Evolutionary conservation across 83 land plant species (phyloP).

Genomic region (Picea engelmannii): DNA sequence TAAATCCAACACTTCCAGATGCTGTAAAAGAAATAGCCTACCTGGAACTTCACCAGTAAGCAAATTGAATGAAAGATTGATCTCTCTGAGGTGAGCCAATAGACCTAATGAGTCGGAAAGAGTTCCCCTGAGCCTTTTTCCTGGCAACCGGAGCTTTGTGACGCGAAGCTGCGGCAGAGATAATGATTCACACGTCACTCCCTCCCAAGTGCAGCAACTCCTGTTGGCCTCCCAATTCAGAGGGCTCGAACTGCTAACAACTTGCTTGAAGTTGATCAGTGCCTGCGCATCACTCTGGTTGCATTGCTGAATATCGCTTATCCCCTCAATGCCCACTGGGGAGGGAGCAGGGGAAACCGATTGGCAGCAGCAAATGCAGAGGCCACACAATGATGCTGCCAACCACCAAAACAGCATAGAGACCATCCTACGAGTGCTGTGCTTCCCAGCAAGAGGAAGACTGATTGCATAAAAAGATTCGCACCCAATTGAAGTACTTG

Average conservation of each 20-base stretch:
- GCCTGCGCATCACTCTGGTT: neutral
- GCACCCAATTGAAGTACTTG: too few species aligned
- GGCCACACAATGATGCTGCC: too few species aligned
- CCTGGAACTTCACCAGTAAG: slow-evolving; percentile 28
- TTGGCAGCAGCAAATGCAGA: too few species aligned
- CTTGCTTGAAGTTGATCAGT: neutral
- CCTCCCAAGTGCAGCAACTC: slow-evolving; percentile 30
- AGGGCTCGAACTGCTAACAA: neutral
- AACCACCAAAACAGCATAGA: too few species aligned
- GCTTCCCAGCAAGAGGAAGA: neutral
- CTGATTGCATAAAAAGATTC: too few species aligned
- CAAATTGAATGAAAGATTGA: slow-evolving; percentile 37
- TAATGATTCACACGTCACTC: slow-evolving; percentile 18
- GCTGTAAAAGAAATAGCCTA: slow-evolving; percentile 19
- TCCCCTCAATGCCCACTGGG: too few species aligned
- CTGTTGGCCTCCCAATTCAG: neutral
- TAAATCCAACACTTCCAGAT: slow-evolving; percentile 32
- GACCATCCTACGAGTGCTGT: too few species aligned
- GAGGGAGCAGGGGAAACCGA: too few species aligned
- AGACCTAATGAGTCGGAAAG: slow-evolving; percentile 25
- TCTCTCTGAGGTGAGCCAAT: slow-evolving; percentile 19
- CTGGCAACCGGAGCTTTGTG: slow-evolving; percentile 18
- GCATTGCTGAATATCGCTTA: neutral
- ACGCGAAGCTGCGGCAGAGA: slow-evolving; percentile 16
- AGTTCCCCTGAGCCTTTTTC: slow-evolving; percentile 26